Base-by-base conservation (phyloP, 495 filamentous ascomycete genomes). In the Aspergillus nanangensis region DNA sequence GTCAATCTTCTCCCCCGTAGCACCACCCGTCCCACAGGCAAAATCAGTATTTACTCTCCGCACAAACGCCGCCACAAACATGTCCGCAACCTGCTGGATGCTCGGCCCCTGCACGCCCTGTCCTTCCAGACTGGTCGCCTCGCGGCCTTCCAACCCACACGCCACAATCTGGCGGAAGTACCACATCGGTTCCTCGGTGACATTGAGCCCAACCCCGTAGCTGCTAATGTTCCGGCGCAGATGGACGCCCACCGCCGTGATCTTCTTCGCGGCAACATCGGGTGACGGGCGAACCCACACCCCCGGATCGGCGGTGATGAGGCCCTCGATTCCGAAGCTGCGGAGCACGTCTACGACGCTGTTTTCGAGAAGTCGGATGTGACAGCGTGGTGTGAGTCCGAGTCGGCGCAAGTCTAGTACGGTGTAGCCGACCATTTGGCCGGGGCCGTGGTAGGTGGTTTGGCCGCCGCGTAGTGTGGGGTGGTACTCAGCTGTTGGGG, bases 361-460 rank as follows among this genome's bases (percentile, higher is more conserved):
- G 5, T 79, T 69, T 66, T 98, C 92, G 0, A 98, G 74, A 20
- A 87, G 56, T 20, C 80, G 72, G 4, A 94, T 81, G 56, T 90
- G 94, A 52, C 76, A 79, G 13, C 87, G 69, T 5, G 80, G 72
- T 0, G 69, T 72, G 0, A 82, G 52, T 0, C 65, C 66, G 21
- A 85, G 72, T 0, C 65, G 55, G n/a, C 70, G 66, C 14, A 96
- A 73, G 57, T 95, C 88, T 17, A 93, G 65, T 31, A 97, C 80
- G 11, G 92, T 88, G 64, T 95, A 98, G 10, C 88, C 83, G 19
- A 96, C 87, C 48, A 92, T 67, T 61, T 98, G 93, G 0, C 93
- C 93, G 0, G 93, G 93, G 0, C 93, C 93, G 60, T 98, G 93
- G 71, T 95, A 98, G 4, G 93, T 97, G 0, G 87, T 91, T 47